Evolutionary conservation across 2,329 filamentous ascomycete species (phyloP).

Genomic region (Epichloe brachyelytri): DNA sequence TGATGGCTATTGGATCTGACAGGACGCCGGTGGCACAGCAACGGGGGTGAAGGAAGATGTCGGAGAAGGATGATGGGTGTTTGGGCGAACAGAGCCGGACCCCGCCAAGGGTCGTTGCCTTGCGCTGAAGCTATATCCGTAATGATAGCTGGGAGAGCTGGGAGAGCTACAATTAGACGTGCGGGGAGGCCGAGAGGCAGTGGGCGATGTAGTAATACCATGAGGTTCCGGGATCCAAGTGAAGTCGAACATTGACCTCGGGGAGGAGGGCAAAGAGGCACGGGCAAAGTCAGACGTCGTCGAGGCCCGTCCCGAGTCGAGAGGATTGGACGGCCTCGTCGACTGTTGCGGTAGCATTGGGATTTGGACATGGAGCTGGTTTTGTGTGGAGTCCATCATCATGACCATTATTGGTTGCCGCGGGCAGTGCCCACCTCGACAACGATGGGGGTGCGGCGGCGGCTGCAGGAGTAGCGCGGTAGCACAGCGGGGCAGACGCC

Average conservation of each 20-base stretch:
- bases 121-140: constrained; percentile 2
- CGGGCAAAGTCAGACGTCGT: neutral
- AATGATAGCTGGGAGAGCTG: neutral
- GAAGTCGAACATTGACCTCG: constrained; percentile 4
- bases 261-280: neutral
- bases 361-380: constrained; percentile 4
- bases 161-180: neutral
- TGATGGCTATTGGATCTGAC: neutral
- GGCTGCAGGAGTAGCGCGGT: neutral
- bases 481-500: neutral
- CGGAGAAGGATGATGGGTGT: neutral
- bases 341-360: constrained; percentile 1
- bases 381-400: constrained; percentile 4
- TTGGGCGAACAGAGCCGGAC: neutral
- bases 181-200: constrained; percentile 1
- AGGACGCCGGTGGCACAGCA: neutral
- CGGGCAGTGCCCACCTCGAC: neutral
- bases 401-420: constrained; percentile 3
- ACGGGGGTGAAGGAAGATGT: neutral
- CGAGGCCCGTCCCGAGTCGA: neutral
- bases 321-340: neutral
- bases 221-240: constrained; percentile 3
- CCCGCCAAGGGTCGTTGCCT: neutral
- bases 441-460: neutral
- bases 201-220: neutral